Base-by-base conservation (phyloP, 352 stramenopile species). In the Globisporangium camurandrum region DNA sequence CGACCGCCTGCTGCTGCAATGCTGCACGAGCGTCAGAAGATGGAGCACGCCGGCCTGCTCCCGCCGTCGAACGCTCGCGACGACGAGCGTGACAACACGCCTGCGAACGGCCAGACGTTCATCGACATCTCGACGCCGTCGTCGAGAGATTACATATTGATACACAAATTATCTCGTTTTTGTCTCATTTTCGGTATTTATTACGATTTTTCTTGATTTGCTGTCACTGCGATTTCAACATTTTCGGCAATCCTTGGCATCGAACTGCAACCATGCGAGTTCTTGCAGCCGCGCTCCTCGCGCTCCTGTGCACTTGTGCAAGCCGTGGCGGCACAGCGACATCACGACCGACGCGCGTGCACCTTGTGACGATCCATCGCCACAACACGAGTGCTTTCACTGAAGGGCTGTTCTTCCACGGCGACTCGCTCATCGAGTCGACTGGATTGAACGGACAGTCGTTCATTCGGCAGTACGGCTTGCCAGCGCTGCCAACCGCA, bases 351-450 rank as follows among this genome's bases (percentile, higher is more conserved):
- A 84, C 76, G 37, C 59, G 62, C 33, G 77, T 83, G 43, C 59
- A 60, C 10, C 36, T 91, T 38, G 66, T 91, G 22, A 66, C 59
- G 16, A 76, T 91, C 55, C 66, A 83, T 38, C 72, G 72, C 44
- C 80, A 91, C 64, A 80, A 88, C 61, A 51, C 54, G 22, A 68
- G 58, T 50, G 64, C 73, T 10, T 91, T 89, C 57, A 93, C 77
- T 1, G 77, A 93, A 59, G 81, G 81, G 0, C 59, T 93, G 27
- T 67, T 86, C 40, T 81, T 88, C 51, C 59, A 84, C 34, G 61
- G 70, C 46, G 72, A 64, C 45, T 46, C 66, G 31, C 62, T 93
- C 46, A 62, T 88, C 59, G 81, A 93, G 62, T 88, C 75, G 57
- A 90, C 81, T 22, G 81, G 81, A 10, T 65, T 93, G 26, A 64